Evolutionary conservation across 148 eudicot genomes (phyloP).

Genomic region (Heliosperma pusillum): DNA sequence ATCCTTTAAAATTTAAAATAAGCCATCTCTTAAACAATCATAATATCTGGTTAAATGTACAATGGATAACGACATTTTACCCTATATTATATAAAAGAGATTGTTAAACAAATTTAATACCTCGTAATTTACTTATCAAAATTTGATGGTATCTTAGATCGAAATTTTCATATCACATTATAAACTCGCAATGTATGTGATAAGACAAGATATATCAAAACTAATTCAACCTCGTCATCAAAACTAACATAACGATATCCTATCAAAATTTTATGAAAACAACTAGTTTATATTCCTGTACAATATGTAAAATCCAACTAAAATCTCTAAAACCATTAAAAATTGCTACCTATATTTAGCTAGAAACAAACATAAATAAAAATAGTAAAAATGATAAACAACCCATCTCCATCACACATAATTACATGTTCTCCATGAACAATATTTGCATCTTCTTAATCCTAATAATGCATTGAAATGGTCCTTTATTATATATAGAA

Average conservation of each 20-base stretch:
- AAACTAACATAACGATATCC: background rate
- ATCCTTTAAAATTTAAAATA: no score
- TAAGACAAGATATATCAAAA: background rate
- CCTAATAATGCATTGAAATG: background rate
- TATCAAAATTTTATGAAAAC: background rate
- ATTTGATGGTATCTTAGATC: no score
- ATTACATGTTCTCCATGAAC: background rate
- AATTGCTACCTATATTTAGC: background rate
- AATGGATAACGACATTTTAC: no score
- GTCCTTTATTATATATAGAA: slow-evolving; percentile 5
- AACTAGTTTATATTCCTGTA: no score
- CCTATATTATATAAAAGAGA: no score
- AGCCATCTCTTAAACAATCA: background rate
- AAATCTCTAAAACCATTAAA: background rate
- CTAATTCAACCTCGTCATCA: background rate
- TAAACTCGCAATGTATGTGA: no score
- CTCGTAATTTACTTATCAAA: no score
- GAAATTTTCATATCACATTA: no score
- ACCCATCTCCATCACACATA: slow-evolving; percentile 11
- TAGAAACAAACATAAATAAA: background rate
- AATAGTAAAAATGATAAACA: slow-evolving; percentile 1
- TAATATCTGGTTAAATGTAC: no score
- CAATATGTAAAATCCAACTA: background rate
- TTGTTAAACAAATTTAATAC: no score
- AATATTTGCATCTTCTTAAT: background rate